Percentiles rank a stretch among this genome's conserved stretches.
phyloP scores from a whole-genome alignment of 352 stramenopile genomes.

The Thalassiosira allenii region DNA sequence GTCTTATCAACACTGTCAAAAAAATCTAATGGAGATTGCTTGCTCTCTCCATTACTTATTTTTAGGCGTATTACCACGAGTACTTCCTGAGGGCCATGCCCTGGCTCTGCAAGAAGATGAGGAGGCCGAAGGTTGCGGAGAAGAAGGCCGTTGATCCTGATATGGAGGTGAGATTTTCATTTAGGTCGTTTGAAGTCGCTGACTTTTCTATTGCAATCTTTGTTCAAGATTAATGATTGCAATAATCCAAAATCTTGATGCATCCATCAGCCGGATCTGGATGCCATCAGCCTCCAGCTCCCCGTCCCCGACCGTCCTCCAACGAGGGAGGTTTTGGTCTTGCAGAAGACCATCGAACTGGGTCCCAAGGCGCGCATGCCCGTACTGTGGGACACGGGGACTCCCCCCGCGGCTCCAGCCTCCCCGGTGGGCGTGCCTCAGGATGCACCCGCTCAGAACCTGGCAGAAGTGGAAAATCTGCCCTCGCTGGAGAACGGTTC shows the following conservation, averaged over 20 bases:
- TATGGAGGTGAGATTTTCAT: conserved; percentile 74
- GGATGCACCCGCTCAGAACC: background rate
- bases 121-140: conserved; percentile 62
- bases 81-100: conserved; percentile 66
- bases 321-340: conserved; percentile 66
- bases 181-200: too few species aligned
- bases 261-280: too few species aligned
- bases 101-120: conserved; percentile 74
- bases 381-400: conserved; percentile 41
- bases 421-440: background rate
- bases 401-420: background rate
- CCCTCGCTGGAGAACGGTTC: background rate
- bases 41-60: conserved; percentile 75
- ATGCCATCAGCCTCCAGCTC: conserved; percentile 66
- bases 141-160: conserved; percentile 70
- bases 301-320: conserved; percentile 60
- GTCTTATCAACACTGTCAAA: too few species aligned
- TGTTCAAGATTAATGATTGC: too few species aligned
- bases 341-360: conserved; percentile 65
- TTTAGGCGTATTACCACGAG: conserved; percentile 85
- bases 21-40: too few species aligned
- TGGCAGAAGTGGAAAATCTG: background rate
- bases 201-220: too few species aligned
- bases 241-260: too few species aligned
- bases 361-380: conserved; percentile 78